Base-by-base conservation (phyloP, 345 rosid species). In the Rhizophora apiculata region DNA sequence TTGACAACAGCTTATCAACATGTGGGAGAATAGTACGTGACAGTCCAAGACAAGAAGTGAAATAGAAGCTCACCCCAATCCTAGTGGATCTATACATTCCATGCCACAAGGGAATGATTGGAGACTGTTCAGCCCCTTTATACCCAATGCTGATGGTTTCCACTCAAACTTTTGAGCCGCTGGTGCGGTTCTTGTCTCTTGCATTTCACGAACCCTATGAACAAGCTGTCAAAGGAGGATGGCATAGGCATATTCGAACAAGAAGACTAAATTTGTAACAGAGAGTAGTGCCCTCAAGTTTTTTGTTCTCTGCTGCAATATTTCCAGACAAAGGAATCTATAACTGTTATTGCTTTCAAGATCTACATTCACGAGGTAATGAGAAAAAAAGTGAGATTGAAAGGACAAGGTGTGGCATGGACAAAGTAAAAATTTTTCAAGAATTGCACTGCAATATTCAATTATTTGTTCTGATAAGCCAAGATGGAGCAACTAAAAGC, bases 61-160 rank as follows among this genome's bases (percentile, higher is more conserved):
- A 29, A 61, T 66, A 73, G 60, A 61, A 76, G 65, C 68, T 78
- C 85, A 94, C 98, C 99, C 99, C 72, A 90, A 54, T 62, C 97
- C 97, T 10, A 95, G 82, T 18, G 99, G 99, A 81, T 95, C 99
- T 75, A 95, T 78, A 59, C 96, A 95, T 75, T 95, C 99, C 96
- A 90, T 85, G 64, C 99, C 97, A 57, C 96, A 96, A 79, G 96
- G 97, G 30, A 95, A 66, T 11, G 99, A 92, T 74, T 85, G 91
- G 79, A 90, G 77, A 82, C 32, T 85, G 64, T 77, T 88, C 18
- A 92, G 88, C 68, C 75, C 91, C 68, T 73, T 79, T 67, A 76
- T 76, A 60, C 78, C 83, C 29, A 76, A 21, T 52, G 74, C 83
- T 3, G 98, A 62, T 53, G 83, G 86, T 68, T 83, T 87, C 68